Base-by-base conservation (phyloP, 768 basidiomycete genomes). In the Mycena amicta region DNA sequence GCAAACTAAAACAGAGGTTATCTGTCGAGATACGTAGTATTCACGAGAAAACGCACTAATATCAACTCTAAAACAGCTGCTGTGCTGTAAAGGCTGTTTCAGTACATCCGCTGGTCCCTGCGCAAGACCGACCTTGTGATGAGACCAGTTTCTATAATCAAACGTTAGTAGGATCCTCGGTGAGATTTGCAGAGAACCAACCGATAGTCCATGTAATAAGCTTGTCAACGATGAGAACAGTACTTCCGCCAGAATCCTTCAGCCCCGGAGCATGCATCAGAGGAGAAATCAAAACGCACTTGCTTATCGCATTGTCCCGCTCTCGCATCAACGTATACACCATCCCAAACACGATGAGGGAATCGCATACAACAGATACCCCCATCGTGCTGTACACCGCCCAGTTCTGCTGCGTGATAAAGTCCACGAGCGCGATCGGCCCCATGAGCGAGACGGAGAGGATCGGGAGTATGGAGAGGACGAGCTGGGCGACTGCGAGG, bases 361-460 rank as follows among this genome's bases (percentile, higher is more conserved):
- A 49, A 49, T 49, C 47, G 47, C 47, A 49, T 4, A 20, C 47
- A 22, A 28, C 47, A 4, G 47, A 25, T 5, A 49, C 11, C 27
- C 15, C 47, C 47, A 49, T 49, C 25, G 47, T 26, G 47, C 47
- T 49, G 26, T 49, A 49, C 47, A 49, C 47, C 23, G 47, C 5
- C 47, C 47, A 49, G 25, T 25, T 29, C 26, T 49, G 25, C 26
- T 49, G 12, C 25, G 25, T 26, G 5, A 49, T 8, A 23, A 49
- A 49, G 26, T 49, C 47, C 6, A 28, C n/a, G 5, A 49, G 26
- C 12, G 47, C 43, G 22, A 28, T 28, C 25, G 47, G 47, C 13
- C 26, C 25, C 47, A 25, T 26, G 47, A 49, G 47, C 23, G 43
- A 5, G 12, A 5, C 26, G 4, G 47, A 5, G 25, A 49, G 12